Conservation (phyloP, 2,329 filamentous ascomycete genomes). For the Paraconiothyrium brasiliense region DNA sequence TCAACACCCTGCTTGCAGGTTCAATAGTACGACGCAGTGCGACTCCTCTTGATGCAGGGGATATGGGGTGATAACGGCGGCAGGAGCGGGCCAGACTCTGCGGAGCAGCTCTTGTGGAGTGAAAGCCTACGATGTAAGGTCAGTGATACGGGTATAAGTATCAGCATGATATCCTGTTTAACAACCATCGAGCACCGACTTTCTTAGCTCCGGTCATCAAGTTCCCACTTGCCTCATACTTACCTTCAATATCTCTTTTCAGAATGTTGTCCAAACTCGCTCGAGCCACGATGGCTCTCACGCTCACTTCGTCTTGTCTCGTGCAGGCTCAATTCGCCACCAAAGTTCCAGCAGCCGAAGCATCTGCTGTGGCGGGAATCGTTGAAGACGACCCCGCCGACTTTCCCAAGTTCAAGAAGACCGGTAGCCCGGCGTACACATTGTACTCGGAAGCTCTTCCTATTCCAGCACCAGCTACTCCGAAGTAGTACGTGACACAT, state of each 20-base stretch:
- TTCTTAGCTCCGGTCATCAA: neutral
- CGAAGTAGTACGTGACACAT: conserved; percentile 16
- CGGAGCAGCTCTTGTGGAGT: neutral
- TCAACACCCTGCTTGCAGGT: conserved; percentile 7
- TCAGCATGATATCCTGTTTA: neutral
- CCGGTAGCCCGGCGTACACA: conserved; percentile 11
- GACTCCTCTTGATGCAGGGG: neutral
- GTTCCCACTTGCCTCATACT: neutral
- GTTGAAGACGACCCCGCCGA: conserved; percentile 23
- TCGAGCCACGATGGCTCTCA: conserved; percentile 17
- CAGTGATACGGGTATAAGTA: conserved; percentile 10
- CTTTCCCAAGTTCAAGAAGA: conserved; percentile 6
- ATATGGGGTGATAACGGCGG: neutral
- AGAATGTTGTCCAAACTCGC: conserved; percentile 18
- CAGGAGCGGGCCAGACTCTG: neutral
- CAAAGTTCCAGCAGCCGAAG: conserved; percentile 19
- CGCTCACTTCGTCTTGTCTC: conserved; percentile 14
- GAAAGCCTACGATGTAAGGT: neutral
- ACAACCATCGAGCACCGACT: conserved; percentile 4
- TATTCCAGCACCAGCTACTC: conserved; percentile 9
- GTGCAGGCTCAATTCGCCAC: conserved; percentile 18
- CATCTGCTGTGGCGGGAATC: conserved; percentile 18
- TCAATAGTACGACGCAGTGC: conserved; percentile 20
- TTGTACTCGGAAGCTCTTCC: conserved; percentile 18
- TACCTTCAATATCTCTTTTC: neutral